Evolutionary conservation across 139 green algal genomes (phyloP), one percentile per base, ranked within the genome.

Genomic region (Chara braunii): DNA sequence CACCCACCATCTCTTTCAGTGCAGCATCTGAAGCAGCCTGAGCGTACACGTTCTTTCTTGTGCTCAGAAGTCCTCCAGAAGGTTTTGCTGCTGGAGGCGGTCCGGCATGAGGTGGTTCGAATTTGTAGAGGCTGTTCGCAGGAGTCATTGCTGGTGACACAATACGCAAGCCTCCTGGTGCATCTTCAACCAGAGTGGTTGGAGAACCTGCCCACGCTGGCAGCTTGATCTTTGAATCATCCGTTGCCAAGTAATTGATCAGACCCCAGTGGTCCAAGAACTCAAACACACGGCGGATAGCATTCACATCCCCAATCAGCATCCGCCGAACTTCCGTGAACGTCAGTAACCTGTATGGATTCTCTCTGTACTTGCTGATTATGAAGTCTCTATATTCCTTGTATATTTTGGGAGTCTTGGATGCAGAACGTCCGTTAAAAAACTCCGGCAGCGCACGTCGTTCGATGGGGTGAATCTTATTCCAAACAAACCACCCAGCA

Each of bases 191-290:
- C 48, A 70, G 48, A 22, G 28, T 3, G 36, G 57, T 37, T n/a
- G 22, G 23, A 12, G 36, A 7, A 31, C 57, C 57, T 55, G 4
- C 57, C 57, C 57, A 67, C 24, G 18, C 40, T 18, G 40, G 40
- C 40, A 18, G 40, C 18, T 18, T 18, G 18, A 26, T 18, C 40
- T 18, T 48, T 18, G 40, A 28, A 34, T 12, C 23, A 32, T 18
- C 2, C 5, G 55, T 24, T 11, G 57, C 28, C 24, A 70, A 43
- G 70, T 74, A 92, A 72, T 96, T 96, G 78, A 96, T 94, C 40
- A 96, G 67, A 32, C 88, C 87, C 88, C 88, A 95, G 29, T 70
- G 55, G 33, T 88, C 72, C 37, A 95, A 68, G 54, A 94, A 94
- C 1, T 72, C 45, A 68, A 77, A 94, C 1, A 95, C 40, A 18